These are phyloP conservation scores for Leccinum boreale DNA, from an alignment of 768 basidiomycete species.

Conservation along the genomic window DNA sequence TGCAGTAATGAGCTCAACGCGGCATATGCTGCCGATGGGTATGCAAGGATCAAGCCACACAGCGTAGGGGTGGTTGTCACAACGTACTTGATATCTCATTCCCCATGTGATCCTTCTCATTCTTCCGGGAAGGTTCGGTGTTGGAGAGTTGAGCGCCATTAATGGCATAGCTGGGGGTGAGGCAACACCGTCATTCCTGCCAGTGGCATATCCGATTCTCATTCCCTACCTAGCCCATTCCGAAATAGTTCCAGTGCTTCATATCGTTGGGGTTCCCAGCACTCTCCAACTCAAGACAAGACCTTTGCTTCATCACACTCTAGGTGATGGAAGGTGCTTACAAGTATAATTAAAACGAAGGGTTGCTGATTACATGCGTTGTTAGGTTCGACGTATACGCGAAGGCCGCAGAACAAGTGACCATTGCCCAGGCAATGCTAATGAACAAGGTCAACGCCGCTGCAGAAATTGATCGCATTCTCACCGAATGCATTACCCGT, in stretches of 20 bases:
- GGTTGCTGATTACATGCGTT: background rate
- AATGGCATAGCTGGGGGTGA: slow-evolving; percentile 78
- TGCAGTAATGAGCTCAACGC: slow-evolving; percentile 80
- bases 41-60: slow-evolving; percentile 79
- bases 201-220: background rate
- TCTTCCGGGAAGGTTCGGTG: slow-evolving; percentile 62
- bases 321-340: slow-evolving; percentile 71
- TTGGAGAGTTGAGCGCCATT: slow-evolving; percentile 88
- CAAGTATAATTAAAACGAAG: background rate
- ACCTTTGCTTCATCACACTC: slow-evolving; percentile 83
- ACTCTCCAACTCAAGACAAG: slow-evolving; percentile 67
- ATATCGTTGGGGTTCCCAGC: slow-evolving; percentile 81
- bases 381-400: slow-evolving; percentile 80
- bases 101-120: background rate
- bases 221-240: slow-evolving; percentile 53
- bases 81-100: slow-evolving; percentile 45
- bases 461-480: slow-evolving; percentile 72
- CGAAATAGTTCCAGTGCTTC: slow-evolving; percentile 88
- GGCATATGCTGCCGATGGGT: slow-evolving; percentile 90
- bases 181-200: slow-evolving; percentile 1
- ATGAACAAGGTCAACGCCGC: slow-evolving; percentile 52
- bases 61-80: slow-evolving; percentile 73
- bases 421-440: slow-evolving; percentile 63
- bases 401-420: slow-evolving; percentile 72
- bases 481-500: slow-evolving; percentile 62